These are phyloP conservation scores for Clitopilus hobsonii DNA, from an alignment of 768 basidiomycete species.

Conservation along the genomic window DNA sequence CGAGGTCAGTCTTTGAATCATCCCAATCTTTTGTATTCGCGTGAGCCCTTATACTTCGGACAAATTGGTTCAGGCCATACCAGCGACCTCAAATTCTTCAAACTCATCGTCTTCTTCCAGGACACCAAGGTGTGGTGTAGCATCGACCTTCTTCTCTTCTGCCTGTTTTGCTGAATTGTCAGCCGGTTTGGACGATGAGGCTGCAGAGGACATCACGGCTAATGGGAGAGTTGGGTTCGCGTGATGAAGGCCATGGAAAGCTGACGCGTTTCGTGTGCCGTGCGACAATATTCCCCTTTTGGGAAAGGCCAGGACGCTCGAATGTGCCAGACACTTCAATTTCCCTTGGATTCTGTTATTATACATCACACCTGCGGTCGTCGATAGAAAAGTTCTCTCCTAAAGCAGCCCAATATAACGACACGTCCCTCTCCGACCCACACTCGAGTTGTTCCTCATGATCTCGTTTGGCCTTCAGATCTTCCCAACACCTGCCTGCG, in stretches of 20 bases:
- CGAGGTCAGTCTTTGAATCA: constrained; percentile 77
- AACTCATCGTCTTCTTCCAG: constrained; percentile 98
- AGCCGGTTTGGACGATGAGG: constrained; percentile 44
- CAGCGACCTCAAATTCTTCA: constrained; percentile 86
- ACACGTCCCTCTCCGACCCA: too few species aligned
- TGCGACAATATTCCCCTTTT: constrained; percentile 8
- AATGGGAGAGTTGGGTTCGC: not conserved
- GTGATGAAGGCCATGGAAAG: not conserved
- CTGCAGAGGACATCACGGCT: constrained; percentile 34
- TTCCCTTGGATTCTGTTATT: too few species aligned
- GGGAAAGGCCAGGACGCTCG: too few species aligned
- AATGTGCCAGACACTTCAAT: too few species aligned
- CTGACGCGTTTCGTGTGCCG: constrained; percentile 18
- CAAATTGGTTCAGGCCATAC: constrained; percentile 32
- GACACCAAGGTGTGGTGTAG: constrained; percentile 72
- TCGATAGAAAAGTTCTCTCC: too few species aligned
- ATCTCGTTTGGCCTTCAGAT: too few species aligned
- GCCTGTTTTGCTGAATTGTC: constrained; percentile 30
- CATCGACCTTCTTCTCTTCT: constrained; percentile 39
- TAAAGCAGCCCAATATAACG: too few species aligned
- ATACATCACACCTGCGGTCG: too few species aligned
- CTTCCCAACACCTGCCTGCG: constrained; percentile 16
- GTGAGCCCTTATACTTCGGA: too few species aligned
- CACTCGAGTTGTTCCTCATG: too few species aligned
- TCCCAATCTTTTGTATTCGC: constrained; percentile 96